A percentile compares a stretch with the other conserved stretches of the same genome.
Conservation (phyloP, 148 eudicot genomes). For the Chenopodium berlandieri region DNA sequence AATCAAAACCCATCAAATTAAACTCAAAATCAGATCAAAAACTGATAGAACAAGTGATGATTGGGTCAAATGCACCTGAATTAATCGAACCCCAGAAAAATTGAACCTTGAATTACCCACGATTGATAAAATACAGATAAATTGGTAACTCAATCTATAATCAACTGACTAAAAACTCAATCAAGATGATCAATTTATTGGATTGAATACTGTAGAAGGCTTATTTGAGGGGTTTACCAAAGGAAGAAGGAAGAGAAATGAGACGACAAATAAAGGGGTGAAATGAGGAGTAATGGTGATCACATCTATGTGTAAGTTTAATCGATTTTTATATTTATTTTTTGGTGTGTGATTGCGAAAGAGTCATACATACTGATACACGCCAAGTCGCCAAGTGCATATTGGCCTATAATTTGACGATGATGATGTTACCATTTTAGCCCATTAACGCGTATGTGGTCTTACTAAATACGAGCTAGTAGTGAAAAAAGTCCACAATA, state of each 20-base stretch:
- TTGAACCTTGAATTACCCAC: background rate
- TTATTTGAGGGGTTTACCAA: background rate
- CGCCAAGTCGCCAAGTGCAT: background rate
- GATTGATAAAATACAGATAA: background rate
- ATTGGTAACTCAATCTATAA: background rate
- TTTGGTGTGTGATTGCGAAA: background rate
- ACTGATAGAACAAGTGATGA: slow-evolving; percentile 10
- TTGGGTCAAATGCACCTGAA: slow-evolving; percentile 24
- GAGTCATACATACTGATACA: background rate
- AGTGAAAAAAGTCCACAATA: background rate
- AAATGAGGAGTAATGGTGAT: background rate
- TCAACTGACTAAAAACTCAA: background rate
- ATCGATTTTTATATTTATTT: too few relatives aligned
- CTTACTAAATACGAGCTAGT: background rate
- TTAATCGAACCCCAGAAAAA: background rate
- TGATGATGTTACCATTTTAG: background rate
- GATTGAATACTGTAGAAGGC: background rate
- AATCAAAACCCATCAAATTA: slow-evolving; percentile 30
- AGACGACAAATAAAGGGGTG: background rate
- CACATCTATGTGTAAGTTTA: background rate
- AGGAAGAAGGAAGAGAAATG: background rate
- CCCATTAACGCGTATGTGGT: background rate
- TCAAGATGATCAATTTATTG: background rate
- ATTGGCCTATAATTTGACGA: background rate
- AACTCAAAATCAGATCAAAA: slow-evolving; percentile 32